Evolutionary conservation across 2,329 filamentous ascomycete genomes (phyloP).

Genomic region (Colletotrichum chlorophyti): DNA sequence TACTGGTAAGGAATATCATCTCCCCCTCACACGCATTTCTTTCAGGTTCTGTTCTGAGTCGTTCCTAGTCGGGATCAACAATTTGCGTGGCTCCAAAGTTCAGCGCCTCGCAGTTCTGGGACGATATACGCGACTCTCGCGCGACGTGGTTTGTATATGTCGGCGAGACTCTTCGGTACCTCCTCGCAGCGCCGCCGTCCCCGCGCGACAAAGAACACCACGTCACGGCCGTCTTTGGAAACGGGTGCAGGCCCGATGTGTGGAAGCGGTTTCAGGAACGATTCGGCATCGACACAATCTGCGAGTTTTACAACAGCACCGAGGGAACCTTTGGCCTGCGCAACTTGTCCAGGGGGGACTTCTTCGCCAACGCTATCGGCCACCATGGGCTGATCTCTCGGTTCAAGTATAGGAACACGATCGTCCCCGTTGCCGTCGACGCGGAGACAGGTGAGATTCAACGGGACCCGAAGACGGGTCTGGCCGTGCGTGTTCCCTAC

Average conservation of each 20-base stretch:
- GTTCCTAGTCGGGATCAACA: constrained; percentile 47
- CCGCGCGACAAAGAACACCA: constrained; percentile 65
- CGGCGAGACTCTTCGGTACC: constrained; percentile 77
- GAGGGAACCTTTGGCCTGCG: constrained; percentile 72
- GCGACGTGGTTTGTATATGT: constrained; percentile 80
- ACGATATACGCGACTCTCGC: constrained; percentile 70
- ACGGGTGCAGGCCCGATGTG: constrained; percentile 72
- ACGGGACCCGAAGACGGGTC: constrained; percentile 71
- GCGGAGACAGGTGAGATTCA: constrained; percentile 70
- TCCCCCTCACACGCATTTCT: constrained; percentile 40
- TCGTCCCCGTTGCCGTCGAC: constrained; percentile 73
- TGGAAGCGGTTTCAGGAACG: constrained; percentile 65
- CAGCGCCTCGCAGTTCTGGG: constrained; percentile 74
- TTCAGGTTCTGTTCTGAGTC: constrained; percentile 24
- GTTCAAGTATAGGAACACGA: constrained; percentile 56
- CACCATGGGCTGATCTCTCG: constrained; percentile 73
- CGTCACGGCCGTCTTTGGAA: constrained; percentile 67
- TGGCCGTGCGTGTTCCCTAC: constrained; percentile 67
- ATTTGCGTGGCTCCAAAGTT: constrained; percentile 72
- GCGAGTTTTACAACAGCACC: constrained; percentile 80
- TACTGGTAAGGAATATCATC: constrained; percentile 51
- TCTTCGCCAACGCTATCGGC: constrained; percentile 68
- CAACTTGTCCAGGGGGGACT: constrained; percentile 68
- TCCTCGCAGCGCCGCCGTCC: constrained; percentile 72
- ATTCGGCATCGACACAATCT: constrained; percentile 60